Percentiles rank a stretch among this genome's conserved stretches.
These are phyloP conservation scores for Eimeria sp. DNA, from an alignment of 169 alveolate species.

Conservation along the genomic window DNA sequence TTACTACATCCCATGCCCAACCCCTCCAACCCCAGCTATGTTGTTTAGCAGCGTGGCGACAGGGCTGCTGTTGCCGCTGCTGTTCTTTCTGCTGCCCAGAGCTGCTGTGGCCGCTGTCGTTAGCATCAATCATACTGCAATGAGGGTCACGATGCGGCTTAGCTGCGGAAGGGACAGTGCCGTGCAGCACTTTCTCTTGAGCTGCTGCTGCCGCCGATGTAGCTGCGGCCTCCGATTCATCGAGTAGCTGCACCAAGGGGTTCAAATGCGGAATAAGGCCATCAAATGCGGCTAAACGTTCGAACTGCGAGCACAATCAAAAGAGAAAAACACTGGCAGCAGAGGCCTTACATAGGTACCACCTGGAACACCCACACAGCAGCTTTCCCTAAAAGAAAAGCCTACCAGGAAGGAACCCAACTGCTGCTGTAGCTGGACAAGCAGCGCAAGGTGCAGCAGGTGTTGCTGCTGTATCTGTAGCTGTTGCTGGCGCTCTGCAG, in stretches of 20 bases:
- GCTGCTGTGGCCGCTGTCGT: neutral
- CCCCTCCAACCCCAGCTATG: conserved; percentile 7
- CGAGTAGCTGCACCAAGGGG: conserved; percentile 66
- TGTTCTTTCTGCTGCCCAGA: neutral
- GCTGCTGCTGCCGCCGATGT: conserved; percentile 63
- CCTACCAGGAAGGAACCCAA: conserved; percentile 70
- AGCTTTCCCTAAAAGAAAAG: neutral
- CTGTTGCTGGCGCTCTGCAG: conserved; percentile 69
- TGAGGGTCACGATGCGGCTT: conserved; percentile 11
- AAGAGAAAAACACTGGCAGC: neutral
- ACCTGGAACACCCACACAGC: neutral
- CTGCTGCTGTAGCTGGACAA: conserved; percentile 77
- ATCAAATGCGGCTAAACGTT: conserved; percentile 55
- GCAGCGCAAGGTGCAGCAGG: conserved; percentile 57
- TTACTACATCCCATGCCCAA: neutral
- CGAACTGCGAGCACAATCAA: conserved; percentile 11
- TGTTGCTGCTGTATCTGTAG: conserved; percentile 68
- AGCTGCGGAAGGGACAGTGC: conserved; percentile 11
- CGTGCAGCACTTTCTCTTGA: neutral
- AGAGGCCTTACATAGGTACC: neutral
- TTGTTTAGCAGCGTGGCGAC: conserved; percentile 13
- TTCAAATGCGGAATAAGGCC: conserved; percentile 57
- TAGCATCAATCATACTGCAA: neutral
- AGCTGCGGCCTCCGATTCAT: conserved; percentile 52
- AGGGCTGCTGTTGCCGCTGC: conserved; percentile 28